Base-by-base conservation (phyloP, 768 basidiomycete genomes). In the Boletus vinaceobasis region DNA sequence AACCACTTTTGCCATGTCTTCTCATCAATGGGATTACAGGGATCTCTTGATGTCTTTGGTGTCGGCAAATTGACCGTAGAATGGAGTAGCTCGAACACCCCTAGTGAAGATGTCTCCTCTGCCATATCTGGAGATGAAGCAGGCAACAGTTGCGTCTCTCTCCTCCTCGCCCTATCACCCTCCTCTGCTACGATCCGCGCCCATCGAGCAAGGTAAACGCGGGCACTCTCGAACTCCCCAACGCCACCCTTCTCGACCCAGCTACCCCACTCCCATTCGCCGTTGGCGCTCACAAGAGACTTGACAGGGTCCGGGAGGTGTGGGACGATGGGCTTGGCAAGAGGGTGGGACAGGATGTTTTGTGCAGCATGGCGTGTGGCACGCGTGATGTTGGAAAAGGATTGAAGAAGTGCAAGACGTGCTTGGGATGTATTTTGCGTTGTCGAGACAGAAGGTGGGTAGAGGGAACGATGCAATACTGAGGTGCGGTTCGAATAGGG, bases 121-220 rank as follows among this genome's bases (percentile, higher is more conserved):
- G 69, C 78, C 35, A 76, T 67, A 56, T 76, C 76, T 13, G 75
- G 63, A 5, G 78, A 73, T 7, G 80, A 75, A 3, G 84, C 73
- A 4, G 84, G 83, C 13, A 90, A 62, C 0, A 80, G 76, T 65
- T 88, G 87, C 0, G 88, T 84, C 69, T 99, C 97, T 42, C 82
- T 80, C 59, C 85, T 74, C 40, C 97, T 79, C 6, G 93, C 85
- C 15, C 92, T 80, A 70, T 99, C 97, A 17, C 97, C 97, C 68
- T 98, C 97, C 71, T 99, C 97, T 2, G 97, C 97, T 1, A 98
- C 97, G 55, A 93, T 89, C 47, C 95, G 80, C 4, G 97, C 97
- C 97, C 97, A 99, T 32, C 92, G 79, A 10, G 97, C 97, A 9
- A 99, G 82, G 69, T 98, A 98, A 7, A 98, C 91, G 5, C 95